Evolutionary conservation across 2,329 filamentous ascomycete species (phyloP).

Genomic region (Ceratocystis cacaofunesta): DNA sequence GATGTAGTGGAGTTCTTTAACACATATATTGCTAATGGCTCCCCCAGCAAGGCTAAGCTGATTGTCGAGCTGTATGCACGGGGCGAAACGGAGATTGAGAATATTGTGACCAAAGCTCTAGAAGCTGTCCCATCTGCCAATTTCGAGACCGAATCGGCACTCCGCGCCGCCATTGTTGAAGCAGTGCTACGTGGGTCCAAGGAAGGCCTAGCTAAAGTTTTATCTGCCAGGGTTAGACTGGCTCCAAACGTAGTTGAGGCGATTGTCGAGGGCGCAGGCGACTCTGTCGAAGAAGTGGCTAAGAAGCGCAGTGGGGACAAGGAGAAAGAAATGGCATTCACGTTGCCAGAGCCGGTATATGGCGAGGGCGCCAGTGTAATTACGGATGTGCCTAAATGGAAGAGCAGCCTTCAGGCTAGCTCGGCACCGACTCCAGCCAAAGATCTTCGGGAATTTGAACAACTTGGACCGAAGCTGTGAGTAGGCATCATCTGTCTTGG

Average conservation of each 20-base stretch:
- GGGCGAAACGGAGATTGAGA: slow-evolving; percentile 27
- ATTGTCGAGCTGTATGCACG: slow-evolving; percentile 74
- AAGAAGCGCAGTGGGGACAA: slow-evolving; percentile 23
- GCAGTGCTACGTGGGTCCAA: slow-evolving; percentile 11
- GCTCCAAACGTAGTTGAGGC: slow-evolving; percentile 24
- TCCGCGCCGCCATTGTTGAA: slow-evolving; percentile 14
- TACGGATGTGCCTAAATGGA: slow-evolving; percentile 66
- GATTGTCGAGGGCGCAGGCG: slow-evolving; percentile 8
- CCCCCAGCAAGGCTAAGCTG: slow-evolving; percentile 61
- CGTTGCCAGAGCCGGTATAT: slow-evolving; percentile 28
- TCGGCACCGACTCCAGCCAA: slow-evolving; percentile 56
- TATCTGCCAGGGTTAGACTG: slow-evolving; percentile 6
- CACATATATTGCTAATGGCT: slow-evolving; percentile 59
- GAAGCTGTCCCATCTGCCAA: background rate
- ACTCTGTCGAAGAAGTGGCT: slow-evolving; percentile 23
- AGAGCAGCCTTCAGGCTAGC: slow-evolving; percentile 58
- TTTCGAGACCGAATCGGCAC: slow-evolving; percentile 18
- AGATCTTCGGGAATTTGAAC: slow-evolving; percentile 73
- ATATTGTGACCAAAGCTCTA: slow-evolving; percentile 9
- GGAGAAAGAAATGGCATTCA: slow-evolving; percentile 14
- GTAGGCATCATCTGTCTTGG: background rate
- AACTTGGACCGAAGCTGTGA: slow-evolving; percentile 66
- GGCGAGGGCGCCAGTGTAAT: slow-evolving; percentile 42
- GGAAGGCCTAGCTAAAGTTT: background rate
- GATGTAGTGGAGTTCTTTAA: slow-evolving; percentile 71